Base-by-base conservation (phyloP, 148 eudicot species). In the Pharnaceum exiguum region DNA sequence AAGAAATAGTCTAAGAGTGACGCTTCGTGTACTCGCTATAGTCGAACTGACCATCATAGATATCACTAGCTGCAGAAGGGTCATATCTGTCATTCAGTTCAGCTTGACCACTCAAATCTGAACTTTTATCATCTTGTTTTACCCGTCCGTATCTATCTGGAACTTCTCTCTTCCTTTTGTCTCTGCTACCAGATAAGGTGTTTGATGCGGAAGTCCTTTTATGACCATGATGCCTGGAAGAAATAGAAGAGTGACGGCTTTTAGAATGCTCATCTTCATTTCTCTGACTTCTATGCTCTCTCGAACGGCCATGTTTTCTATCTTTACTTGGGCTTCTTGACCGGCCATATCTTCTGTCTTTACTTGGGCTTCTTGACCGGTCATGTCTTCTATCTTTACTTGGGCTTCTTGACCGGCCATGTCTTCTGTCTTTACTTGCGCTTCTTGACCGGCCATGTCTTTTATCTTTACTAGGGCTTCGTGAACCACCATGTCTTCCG, bases 1-100 rank as follows among this genome's bases (percentile, higher is more conserved):
- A 51, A 16, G 36, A 10, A 55, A 17, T 57, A 33, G 42, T 36
- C 30, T 23, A 26, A 16, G 36, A 56, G 30, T 49, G 30, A 39
- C 50, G 54, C 32, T 65, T 62, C 32, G 46, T 44, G 31, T 51
- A 63, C n/a, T 66, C 54, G 47, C 62, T 59, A 54, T 43, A 62
- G 47, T 42, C 57, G 55, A 51, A 54, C 64, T 62, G 69, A 35
- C 77, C 71, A 51, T 74, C 79, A 37, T 72, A 57, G 37, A 25
- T 26, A 48, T 79, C 76, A 48, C 55, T 63, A 54, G 89, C 75
- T 60, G 69, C 69, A 44, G 84, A 71, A 71, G 99, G 99, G 73
- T 83, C 83, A 58, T 94, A 94, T 82, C 99, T 72, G 79, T 94
- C 99, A 37, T 71, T 76, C 55, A 83, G 76, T 51, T 68, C 83